phyloP scores from a whole-genome alignment of 148 eudicot genomes.

The Dianthus caryophyllus region DNA sequence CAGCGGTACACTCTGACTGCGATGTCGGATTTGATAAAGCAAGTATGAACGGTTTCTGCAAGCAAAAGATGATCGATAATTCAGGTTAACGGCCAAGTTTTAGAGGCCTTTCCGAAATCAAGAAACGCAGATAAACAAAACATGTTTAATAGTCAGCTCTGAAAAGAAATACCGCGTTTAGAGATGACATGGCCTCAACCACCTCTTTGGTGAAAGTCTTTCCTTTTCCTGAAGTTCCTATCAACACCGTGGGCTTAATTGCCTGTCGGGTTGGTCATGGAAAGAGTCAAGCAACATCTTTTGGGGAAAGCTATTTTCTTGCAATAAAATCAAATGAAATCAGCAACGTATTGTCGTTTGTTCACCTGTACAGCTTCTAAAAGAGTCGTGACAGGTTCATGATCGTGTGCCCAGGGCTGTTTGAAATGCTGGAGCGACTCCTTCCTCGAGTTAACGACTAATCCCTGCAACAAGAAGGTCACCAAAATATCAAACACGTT shows the following conservation, averaged over 20 bases:
- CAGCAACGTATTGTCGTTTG: background rate
- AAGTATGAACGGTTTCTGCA: conserved; percentile 87
- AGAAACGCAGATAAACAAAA: no score
- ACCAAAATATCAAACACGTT: background rate
- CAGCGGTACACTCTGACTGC: conserved; percentile 93
- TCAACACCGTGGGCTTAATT: conserved; percentile 74
- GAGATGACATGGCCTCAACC: conserved; percentile 71
- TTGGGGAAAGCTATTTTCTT: background rate
- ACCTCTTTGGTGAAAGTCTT: conserved; percentile 77
- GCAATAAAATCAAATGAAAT: background rate
- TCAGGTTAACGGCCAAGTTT: background rate
- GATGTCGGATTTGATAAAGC: conserved; percentile 94
- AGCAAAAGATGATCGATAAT: background rate
- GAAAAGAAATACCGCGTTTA: conserved; percentile 46
- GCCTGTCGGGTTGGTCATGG: conserved; percentile 33
- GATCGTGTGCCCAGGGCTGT: conserved; percentile 85
- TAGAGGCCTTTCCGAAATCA: no score
- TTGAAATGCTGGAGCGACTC: conserved; percentile 86
- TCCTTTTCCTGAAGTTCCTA: conserved; percentile 91
- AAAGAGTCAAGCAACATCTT: background rate
- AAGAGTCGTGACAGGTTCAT: conserved; percentile 58
- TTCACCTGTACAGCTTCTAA: conserved; percentile 74
- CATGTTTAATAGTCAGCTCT: background rate
- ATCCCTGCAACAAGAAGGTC: conserved; percentile 41
- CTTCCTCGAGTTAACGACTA: conserved; percentile 66